Percentiles rank a stretch among this genome's conserved stretches.
Evolutionary conservation across 2,329 filamentous ascomycete species (phyloP).

Genomic region (Arthrocladium fulminans): DNA sequence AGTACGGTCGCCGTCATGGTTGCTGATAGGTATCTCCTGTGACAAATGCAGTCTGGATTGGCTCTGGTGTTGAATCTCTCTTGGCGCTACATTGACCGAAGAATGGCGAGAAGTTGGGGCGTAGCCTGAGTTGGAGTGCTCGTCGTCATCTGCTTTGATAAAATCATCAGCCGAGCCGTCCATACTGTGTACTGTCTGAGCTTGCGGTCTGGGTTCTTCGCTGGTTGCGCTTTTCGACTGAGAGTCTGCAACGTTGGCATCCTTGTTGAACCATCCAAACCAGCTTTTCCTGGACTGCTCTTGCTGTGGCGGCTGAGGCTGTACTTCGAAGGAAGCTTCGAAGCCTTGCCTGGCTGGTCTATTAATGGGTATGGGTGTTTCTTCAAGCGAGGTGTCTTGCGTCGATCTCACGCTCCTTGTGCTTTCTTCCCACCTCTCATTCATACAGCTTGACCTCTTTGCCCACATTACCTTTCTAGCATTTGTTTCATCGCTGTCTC

Average conservation of each 20-base stretch:
- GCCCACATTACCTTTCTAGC: constrained; percentile 19
- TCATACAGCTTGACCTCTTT: constrained; percentile 18
- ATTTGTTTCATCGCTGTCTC: constrained; percentile 9
- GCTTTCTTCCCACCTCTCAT: constrained; percentile 20
- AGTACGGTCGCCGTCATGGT: background rate
- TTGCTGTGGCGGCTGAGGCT: background rate
- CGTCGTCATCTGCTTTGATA: background rate
- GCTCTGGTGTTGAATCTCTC: background rate
- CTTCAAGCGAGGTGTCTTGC: constrained; percentile 9
- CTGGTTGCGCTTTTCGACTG: background rate
- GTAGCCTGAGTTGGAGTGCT: background rate
- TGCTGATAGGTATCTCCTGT: background rate
- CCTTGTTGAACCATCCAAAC: constrained; percentile 5
- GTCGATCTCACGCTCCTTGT: constrained; percentile 19
- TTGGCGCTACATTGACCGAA: background rate
- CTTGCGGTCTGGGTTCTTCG: background rate
- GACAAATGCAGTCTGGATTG: background rate
- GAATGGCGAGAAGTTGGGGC: constrained; percentile 6
- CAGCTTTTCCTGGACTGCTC: background rate
- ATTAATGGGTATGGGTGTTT: constrained; percentile 3
- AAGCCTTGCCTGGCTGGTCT: background rate
- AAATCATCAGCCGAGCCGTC: background rate
- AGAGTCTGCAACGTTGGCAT: background rate
- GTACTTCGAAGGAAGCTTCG: background rate
- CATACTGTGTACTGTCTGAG: background rate